Conservation (phyloP, 352 stramenopile genomes). For the Peronospora destructor region DNA sequence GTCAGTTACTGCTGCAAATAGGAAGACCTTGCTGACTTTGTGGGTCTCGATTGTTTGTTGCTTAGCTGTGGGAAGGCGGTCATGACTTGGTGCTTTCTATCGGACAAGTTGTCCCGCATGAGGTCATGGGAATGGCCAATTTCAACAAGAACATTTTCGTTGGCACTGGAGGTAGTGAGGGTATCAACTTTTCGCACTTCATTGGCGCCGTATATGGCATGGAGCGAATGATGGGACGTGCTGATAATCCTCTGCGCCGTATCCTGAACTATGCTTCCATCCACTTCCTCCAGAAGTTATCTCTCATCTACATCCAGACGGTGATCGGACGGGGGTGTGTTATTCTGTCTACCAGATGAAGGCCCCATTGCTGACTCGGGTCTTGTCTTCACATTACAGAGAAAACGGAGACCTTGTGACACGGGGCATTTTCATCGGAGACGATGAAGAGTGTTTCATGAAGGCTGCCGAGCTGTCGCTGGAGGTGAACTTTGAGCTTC, state of each 20-base stretch:
- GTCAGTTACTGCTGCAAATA: not conserved
- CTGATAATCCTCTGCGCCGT: slow-evolving; percentile 91
- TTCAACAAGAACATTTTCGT: slow-evolving; percentile 99
- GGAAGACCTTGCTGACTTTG: not conserved
- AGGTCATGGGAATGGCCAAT: slow-evolving; percentile 99
- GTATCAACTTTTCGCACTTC: slow-evolving; percentile 97
- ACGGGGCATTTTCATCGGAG: slow-evolving; percentile 92
- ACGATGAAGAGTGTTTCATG: slow-evolving; percentile 94
- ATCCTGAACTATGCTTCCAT: slow-evolving; percentile 95
- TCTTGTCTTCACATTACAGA: slow-evolving; percentile 19
- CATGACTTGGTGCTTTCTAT: slow-evolving; percentile 93
- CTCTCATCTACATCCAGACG: slow-evolving; percentile 94
- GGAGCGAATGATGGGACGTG: slow-evolving; percentile 96
- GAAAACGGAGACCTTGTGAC: slow-evolving; percentile 61
- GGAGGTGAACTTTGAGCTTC: slow-evolving; percentile 93
- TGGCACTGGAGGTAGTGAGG: slow-evolving; percentile 88
- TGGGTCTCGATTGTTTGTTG: not conserved
- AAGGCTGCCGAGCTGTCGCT: slow-evolving; percentile 91
- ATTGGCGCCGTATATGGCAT: slow-evolving; percentile 97
- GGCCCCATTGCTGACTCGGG: slow-evolving; percentile 3
- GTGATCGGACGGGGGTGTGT: slow-evolving; percentile 83
- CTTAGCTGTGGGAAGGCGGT: slow-evolving; percentile 85
- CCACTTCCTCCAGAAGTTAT: slow-evolving; percentile 85
- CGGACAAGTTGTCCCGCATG: slow-evolving; percentile 95
- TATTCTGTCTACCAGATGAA: not conserved